Evolutionary conservation across 129 eudicot species (phyloP).

Genomic region (Erigeron canadensis): DNA sequence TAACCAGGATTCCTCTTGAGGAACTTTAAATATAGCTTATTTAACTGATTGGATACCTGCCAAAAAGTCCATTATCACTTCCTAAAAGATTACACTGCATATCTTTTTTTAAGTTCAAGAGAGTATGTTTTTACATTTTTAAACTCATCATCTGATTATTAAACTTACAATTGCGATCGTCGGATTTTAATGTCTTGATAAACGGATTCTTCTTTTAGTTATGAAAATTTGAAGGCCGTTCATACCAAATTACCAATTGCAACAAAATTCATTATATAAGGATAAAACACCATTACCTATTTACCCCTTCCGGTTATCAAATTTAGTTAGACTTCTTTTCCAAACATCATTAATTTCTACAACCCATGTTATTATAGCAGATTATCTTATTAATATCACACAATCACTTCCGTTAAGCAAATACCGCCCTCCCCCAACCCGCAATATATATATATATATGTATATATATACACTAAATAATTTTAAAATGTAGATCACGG

Average conservation of each 20-base stretch:
- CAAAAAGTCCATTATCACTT: conserved; percentile 13
- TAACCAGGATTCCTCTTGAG: conserved; percentile 94
- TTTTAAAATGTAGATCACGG: not conserved
- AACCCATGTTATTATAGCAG: not conserved
- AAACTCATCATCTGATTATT: not conserved
- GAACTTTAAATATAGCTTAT: conserved; percentile 71
- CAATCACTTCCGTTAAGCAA: not conserved
- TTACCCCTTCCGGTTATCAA: not conserved
- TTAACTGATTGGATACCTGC: conserved; percentile 92
- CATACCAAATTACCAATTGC: not conserved
- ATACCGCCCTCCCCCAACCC: not conserved
- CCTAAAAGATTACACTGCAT: not conserved
- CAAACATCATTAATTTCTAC: not conserved
- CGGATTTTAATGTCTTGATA: not conserved
- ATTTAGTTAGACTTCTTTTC: not conserved
- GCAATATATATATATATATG: not conserved
- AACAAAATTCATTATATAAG: not conserved
- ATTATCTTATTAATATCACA: not conserved
- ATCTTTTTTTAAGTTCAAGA: not conserved
- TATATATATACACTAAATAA: conserved; percentile 2
- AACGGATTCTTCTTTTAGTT: too few relatives aligned
- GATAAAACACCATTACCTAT: not conserved
- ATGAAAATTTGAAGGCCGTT: not conserved
- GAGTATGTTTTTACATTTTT: not conserved
- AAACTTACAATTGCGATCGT: not conserved